phyloP scores from a whole-genome alignment of 2,329 filamentous ascomycete genomes.

The Nothophaeocryptopus gaeumannii region DNA sequence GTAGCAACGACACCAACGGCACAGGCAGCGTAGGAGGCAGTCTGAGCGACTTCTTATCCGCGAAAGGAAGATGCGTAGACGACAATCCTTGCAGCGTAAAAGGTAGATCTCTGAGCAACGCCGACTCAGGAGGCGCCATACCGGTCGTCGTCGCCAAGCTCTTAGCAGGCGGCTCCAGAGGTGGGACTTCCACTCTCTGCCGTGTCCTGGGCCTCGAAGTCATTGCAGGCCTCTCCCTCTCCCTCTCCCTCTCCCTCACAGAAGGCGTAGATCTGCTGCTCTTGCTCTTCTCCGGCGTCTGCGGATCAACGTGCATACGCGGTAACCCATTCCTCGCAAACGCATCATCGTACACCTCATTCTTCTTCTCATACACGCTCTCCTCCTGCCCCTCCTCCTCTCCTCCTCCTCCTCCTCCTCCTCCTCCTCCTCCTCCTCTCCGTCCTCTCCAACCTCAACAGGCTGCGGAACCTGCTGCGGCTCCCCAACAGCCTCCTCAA shows the following conservation, averaged over 20 bases:
- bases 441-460: conserved; percentile 12
- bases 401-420: conserved; percentile 11
- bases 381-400: conserved; percentile 7
- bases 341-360: conserved; percentile 45
- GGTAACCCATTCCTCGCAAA: conserved; percentile 47
- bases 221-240: conserved; percentile 18
- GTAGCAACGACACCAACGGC: conserved; percentile 80
- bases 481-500: conserved; percentile 5
- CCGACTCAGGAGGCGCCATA: conserved; percentile 39
- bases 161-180: conserved; percentile 10
- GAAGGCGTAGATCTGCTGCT: conserved; percentile 26
- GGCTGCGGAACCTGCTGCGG: conserved; percentile 8
- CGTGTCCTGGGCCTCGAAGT: conserved; percentile 22
- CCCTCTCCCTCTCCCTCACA: conserved; percentile 22
- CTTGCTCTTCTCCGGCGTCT: not conserved
- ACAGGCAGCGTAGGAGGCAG: conserved; percentile 77
- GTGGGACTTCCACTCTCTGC: conserved; percentile 10
- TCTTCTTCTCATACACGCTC: conserved; percentile 20
- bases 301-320: conserved; percentile 16
- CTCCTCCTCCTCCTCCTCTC: conserved; percentile 16
- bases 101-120: conserved; percentile 66
- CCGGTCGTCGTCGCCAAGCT: conserved; percentile 1
- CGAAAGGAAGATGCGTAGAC: conserved; percentile 78
- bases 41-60: conserved; percentile 65
- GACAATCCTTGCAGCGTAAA: conserved; percentile 92